Evolutionary conservation across 1,284 basidiomycete genomes (phyloP).

Genomic region (Takashimella tepidaria): DNA sequence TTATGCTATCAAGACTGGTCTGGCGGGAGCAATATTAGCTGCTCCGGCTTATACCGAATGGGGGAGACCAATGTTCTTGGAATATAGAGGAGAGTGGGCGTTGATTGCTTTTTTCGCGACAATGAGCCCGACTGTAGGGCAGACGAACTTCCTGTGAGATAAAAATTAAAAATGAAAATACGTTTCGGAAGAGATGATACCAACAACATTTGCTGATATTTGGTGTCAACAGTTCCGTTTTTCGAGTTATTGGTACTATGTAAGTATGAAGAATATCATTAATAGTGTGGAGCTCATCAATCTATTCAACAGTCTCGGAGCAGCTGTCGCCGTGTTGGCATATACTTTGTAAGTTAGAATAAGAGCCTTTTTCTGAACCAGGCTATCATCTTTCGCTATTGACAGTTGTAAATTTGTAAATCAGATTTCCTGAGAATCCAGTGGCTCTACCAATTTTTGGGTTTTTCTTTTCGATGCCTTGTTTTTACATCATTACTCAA

Average conservation of each 20-base stretch:
- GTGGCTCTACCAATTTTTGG: slow-evolving; percentile 74
- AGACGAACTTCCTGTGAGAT: slow-evolving; percentile 73
- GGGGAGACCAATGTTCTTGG: slow-evolving; percentile 71
- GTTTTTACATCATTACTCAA: slow-evolving; percentile 82
- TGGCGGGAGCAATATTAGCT: slow-evolving; percentile 64
- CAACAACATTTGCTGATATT: too few relatives aligned
- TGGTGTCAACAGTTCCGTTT: slow-evolving; percentile 44
- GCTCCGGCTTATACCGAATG: slow-evolving; percentile 76
- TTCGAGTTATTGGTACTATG: slow-evolving; percentile 78
- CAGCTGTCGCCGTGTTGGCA: slow-evolving; percentile 64
- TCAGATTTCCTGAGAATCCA: slow-evolving; percentile 66
- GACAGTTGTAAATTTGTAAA: too few relatives aligned
- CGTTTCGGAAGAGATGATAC: neutral
- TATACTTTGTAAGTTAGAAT: slow-evolving; percentile 56
- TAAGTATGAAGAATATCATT: slow-evolving; percentile 47
- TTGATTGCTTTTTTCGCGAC: slow-evolving; percentile 87
- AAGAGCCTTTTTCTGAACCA: neutral
- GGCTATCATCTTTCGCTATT: slow-evolving; percentile 9
- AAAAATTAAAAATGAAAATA: too few relatives aligned
- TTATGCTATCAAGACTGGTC: slow-evolving; percentile 78
- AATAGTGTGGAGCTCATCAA: slow-evolving; percentile 2
- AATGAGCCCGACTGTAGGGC: slow-evolving; percentile 71
- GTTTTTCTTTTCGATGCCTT: slow-evolving; percentile 84
- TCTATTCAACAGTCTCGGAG: slow-evolving; percentile 61
- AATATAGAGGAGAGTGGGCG: slow-evolving; percentile 87